Percentiles rank a stretch among this genome's conserved stretches.
These are phyloP conservation scores for Suillus clintonianus DNA, from an alignment of 768 basidiomycete genomes.

Conservation along the genomic window DNA sequence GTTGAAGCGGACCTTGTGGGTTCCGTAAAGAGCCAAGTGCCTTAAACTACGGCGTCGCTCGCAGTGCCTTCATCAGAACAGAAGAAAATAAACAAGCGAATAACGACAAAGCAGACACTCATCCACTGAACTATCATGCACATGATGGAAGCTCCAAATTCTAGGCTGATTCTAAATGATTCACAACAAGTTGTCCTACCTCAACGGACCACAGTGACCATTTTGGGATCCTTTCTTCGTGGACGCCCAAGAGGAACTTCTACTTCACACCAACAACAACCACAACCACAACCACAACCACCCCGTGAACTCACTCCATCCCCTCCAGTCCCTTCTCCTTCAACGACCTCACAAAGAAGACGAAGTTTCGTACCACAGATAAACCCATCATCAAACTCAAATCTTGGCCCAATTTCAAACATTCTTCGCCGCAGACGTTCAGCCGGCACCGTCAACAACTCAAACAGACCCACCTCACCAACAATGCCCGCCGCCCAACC, in stretches of 20 bases:
- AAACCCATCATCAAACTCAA: slow-evolving; percentile 35
- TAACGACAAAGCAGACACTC: not conserved
- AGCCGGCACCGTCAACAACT: slow-evolving; percentile 50
- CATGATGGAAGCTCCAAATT: too few species aligned
- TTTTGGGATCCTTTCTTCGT: slow-evolving; percentile 73
- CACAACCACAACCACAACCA: slow-evolving; percentile 22
- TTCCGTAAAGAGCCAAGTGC: not conserved
- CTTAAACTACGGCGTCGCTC: not conserved
- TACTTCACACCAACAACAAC: slow-evolving; percentile 49
- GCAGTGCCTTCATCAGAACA: slow-evolving; percentile 1
- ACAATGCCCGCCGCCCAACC: slow-evolving; percentile 17
- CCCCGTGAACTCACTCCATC: slow-evolving; percentile 48
- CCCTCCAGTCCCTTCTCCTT: slow-evolving; percentile 40
- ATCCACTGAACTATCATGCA: not conserved
- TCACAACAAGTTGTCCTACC: slow-evolving; percentile 29
- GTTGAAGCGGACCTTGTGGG: not conserved
- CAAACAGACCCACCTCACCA: not conserved
- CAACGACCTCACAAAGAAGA: slow-evolving; percentile 37
- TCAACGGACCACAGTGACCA: slow-evolving; percentile 49
- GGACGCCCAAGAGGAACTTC: slow-evolving; percentile 69
- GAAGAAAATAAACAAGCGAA: not conserved
- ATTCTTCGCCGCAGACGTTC: slow-evolving; percentile 69
- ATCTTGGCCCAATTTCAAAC: slow-evolving; percentile 41
- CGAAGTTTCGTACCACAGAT: slow-evolving; percentile 40
- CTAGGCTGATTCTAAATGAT: slow-evolving; percentile 16